Evolutionary conservation across 495 filamentous ascomycete species (phyloP).

Genomic region (Staphylotrichum tortipilum): DNA sequence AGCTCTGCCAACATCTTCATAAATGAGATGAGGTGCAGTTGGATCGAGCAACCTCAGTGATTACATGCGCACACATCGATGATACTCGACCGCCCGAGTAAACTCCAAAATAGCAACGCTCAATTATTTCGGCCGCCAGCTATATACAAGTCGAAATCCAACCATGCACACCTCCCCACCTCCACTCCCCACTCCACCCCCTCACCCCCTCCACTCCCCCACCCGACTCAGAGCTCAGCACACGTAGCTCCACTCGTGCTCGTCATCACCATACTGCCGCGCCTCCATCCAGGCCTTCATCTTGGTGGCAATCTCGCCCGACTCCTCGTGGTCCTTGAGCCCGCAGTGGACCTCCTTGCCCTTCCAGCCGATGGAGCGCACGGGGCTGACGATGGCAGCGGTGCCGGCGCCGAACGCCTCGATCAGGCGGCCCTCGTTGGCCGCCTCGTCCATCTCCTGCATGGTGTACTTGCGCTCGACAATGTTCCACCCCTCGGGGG

Average conservation of each 20-base stretch:
- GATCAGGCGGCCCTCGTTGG: conserved; percentile 73
- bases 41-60: too few species aligned
- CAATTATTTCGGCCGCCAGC: not conserved
- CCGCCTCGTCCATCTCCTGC: conserved; percentile 67
- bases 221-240: too few species aligned
- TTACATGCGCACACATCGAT: too few species aligned
- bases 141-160: not conserved
- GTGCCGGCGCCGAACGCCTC: conserved; percentile 94
- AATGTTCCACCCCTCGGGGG: conserved; percentile 79
- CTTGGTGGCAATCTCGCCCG: conserved; percentile 68
- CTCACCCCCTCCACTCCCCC: conserved; percentile 6
- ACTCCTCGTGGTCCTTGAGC: conserved; percentile 66
- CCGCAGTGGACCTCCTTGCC: conserved; percentile 72
- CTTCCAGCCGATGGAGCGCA: conserved; percentile 78
- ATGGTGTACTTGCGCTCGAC: conserved; percentile 86
- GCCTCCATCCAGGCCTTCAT: conserved; percentile 97
- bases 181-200: too few species aligned
- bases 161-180: not conserved
- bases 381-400: conserved; percentile 74
- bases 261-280: conserved; percentile 88
- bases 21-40: not conserved
- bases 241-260: conserved; percentile 69
- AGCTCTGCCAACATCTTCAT: too few species aligned
- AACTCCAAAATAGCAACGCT: not conserved
- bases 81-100: too few species aligned